Conservation (phyloP, 768 basidiomycete genomes). For the Podaxis mareebaensis region DNA sequence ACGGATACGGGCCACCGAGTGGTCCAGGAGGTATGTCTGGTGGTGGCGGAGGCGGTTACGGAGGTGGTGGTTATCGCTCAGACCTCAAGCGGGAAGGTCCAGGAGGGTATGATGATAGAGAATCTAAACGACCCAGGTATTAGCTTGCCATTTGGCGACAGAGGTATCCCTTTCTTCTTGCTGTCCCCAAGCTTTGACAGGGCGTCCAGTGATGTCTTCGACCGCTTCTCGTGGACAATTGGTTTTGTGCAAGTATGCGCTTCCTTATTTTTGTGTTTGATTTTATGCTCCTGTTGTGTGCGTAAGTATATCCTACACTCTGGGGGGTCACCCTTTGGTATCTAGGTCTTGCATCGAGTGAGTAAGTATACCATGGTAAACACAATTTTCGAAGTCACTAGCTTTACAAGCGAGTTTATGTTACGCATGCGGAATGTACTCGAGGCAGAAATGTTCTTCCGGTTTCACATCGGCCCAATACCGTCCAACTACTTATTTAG, state of each 20-base stretch:
- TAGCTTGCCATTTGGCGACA: constrained; percentile 35
- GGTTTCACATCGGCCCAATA: neutral
- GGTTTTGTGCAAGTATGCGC: constrained; percentile 21
- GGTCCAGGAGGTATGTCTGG: constrained; percentile 39
- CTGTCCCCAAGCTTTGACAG: constrained; percentile 13
- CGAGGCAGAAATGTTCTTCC: neutral
- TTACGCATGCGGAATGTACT: constrained; percentile 1
- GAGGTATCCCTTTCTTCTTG: constrained; percentile 18
- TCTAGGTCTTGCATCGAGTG: constrained; percentile 9
- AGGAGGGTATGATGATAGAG: constrained; percentile 81
- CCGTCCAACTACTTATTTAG: neutral
- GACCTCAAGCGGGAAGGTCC: constrained; percentile 80
- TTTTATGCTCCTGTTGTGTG: constrained; percentile 19
- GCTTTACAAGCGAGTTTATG: constrained; percentile 8
- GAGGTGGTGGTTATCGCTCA: constrained; percentile 62
- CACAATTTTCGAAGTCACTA: neutral
- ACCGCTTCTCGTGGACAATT: constrained; percentile 8
- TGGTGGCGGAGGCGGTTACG: constrained; percentile 38
- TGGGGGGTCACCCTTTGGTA: neutral
- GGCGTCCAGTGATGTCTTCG: neutral
- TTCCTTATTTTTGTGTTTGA: constrained; percentile 12
- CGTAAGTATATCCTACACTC: constrained; percentile 24
- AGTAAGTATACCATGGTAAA: constrained; percentile 15
- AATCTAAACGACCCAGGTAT: constrained; percentile 79
- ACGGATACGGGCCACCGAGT: constrained; percentile 53